Conservation (phyloP, 257 asterid species). For the Salvia miltiorrhiza region DNA sequence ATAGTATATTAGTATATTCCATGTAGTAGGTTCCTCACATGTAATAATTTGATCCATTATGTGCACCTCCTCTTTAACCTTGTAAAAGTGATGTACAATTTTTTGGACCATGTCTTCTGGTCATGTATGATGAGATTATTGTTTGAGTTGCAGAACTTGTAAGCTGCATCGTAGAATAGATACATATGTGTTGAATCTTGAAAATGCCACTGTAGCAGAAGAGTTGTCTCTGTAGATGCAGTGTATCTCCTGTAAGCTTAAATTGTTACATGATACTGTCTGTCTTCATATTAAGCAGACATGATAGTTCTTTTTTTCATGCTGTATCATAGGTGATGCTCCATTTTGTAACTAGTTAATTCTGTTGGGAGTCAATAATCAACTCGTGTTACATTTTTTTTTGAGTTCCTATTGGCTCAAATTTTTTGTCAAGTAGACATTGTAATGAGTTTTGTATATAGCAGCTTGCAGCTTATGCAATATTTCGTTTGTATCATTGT, state of each 20-base stretch:
- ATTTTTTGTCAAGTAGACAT: background rate
- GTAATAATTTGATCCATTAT: slow-evolving; percentile 17
- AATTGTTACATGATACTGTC: slow-evolving; percentile 4
- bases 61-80: slow-evolving; percentile 17
- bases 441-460: no score
- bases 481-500: background rate
- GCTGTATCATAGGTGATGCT: slow-evolving; percentile 14
- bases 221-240: slow-evolving; percentile 26
- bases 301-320: background rate
- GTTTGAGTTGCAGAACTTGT: slow-evolving; percentile 15
- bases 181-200: background rate
- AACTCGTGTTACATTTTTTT: slow-evolving; percentile 8
- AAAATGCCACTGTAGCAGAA: slow-evolving; percentile 13
- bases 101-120: slow-evolving; percentile 23
- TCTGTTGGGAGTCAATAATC: slow-evolving; percentile 13
- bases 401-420: slow-evolving; percentile 1
- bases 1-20: slow-evolving; percentile 4
- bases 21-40: slow-evolving; percentile 7
- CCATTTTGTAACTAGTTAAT: slow-evolving; percentile 13
- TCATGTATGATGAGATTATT: slow-evolving; percentile 10
- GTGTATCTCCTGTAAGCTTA: slow-evolving; percentile 23
- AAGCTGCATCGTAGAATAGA: slow-evolving; percentile 13
- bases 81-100: slow-evolving; percentile 34
- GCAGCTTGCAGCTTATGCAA: slow-evolving; percentile 11
- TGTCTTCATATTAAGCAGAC: background rate